Evolutionary conservation across 352 stramenopile species (phyloP).

Genomic region (Phytophthora ramorum): DNA sequence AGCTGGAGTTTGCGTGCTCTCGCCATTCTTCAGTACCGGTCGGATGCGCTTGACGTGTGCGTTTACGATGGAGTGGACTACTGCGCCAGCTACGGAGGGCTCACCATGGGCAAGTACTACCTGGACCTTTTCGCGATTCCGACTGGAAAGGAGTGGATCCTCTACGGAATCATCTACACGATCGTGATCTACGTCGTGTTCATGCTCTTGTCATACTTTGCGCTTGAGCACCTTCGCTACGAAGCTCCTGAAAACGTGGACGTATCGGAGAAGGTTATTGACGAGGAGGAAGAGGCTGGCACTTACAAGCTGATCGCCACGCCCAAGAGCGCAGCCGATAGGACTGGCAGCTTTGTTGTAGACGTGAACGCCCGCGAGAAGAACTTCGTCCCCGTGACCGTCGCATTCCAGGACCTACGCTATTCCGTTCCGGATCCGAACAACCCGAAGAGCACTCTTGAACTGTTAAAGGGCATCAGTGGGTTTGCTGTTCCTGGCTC

Average conservation of each 20-base stretch:
- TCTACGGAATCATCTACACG: constrained; percentile 46
- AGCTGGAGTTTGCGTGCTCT: constrained; percentile 40
- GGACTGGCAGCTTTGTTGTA: constrained; percentile 3
- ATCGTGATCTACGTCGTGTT: constrained; percentile 43
- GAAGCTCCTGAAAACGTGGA: constrained; percentile 19
- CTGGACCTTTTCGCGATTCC: constrained; percentile 51
- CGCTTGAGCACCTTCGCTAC: constrained; percentile 36
- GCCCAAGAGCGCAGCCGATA: constrained; percentile 16
- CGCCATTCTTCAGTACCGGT: constrained; percentile 40
- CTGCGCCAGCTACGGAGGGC: constrained; percentile 25
- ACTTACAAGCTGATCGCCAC: constrained; percentile 26
- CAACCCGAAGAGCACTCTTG: constrained; percentile 27
- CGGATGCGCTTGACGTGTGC: constrained; percentile 10
- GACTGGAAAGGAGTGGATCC: constrained; percentile 48
- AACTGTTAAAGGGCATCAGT: constrained; percentile 76
- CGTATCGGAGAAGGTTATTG: constrained; percentile 4
- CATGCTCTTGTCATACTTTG: constrained; percentile 35
- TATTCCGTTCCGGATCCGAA: constrained; percentile 33
- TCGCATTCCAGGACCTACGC: constrained; percentile 47
- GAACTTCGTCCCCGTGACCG: not conserved
- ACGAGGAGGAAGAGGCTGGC: constrained; percentile 28
- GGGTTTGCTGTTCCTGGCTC: constrained; percentile 49
- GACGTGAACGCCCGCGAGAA: constrained; percentile 13
- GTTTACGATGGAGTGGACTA: constrained; percentile 36
- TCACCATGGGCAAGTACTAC: constrained; percentile 43